Percentiles rank a stretch among this genome's conserved stretches.
These are phyloP conservation scores for Pseudomonodictys pantanalensis DNA, from an alignment of 495 filamentous ascomycete genomes.

Conservation along the genomic window DNA sequence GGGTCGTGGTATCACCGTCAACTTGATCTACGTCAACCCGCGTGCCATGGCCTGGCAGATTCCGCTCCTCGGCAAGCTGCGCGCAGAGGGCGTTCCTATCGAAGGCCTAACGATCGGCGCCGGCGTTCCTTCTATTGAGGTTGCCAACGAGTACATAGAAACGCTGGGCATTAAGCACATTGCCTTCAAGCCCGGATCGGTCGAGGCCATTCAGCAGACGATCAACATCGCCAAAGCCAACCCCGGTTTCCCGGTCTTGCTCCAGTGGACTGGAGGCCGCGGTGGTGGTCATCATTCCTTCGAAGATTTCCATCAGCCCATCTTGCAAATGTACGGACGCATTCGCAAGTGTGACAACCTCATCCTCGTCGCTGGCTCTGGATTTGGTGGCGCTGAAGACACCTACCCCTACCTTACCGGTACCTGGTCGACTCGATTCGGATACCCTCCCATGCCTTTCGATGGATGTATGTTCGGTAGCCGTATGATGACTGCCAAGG, in stretches of 20 bases:
- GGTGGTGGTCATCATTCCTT: slow-evolving; percentile 94
- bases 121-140: slow-evolving; percentile 89
- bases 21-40: slow-evolving; percentile 95
- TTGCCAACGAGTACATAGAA: slow-evolving; percentile 90
- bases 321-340: slow-evolving; percentile 85
- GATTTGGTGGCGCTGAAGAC: slow-evolving; percentile 86
- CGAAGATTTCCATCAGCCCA: slow-evolving; percentile 91
- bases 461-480: slow-evolving; percentile 89
- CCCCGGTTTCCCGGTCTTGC: slow-evolving; percentile 81
- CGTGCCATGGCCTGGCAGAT: slow-evolving; percentile 98
- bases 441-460: slow-evolving; percentile 90
- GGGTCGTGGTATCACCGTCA: slow-evolving; percentile 88
- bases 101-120: slow-evolving; percentile 94
- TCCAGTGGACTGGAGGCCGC: slow-evolving; percentile 94
- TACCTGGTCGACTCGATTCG: slow-evolving; percentile 76
- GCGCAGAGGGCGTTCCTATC: slow-evolving; percentile 85
- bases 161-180: slow-evolving; percentile 94
- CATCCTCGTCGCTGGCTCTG: slow-evolving; percentile 84
- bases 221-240: slow-evolving; percentile 92
- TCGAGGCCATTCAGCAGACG: slow-evolving; percentile 82
- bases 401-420: slow-evolving; percentile 93
- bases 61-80: slow-evolving; percentile 77
- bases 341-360: slow-evolving; percentile 81
- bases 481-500: slow-evolving; percentile 92
- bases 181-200: slow-evolving; percentile 89